Evolutionary conservation across 768 basidiomycete genomes (phyloP).

Genomic region (Suillus placidus): DNA sequence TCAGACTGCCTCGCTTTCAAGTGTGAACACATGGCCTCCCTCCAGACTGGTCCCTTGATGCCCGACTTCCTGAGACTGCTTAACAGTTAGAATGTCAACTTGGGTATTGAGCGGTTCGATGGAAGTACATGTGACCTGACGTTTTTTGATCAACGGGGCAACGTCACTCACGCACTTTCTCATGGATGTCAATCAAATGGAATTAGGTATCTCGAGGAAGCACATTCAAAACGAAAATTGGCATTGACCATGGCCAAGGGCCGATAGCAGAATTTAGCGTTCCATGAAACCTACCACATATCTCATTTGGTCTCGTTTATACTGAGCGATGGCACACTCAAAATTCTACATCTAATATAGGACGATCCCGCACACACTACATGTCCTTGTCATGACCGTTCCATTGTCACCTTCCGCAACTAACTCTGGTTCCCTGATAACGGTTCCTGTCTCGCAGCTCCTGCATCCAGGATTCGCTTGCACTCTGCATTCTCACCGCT

Average conservation of each 20-base stretch:
- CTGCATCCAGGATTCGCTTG: not conserved
- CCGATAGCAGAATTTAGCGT: not conserved
- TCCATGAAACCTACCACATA: not conserved
- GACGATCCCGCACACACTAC: not conserved
- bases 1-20: not conserved
- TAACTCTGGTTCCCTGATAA: not conserved
- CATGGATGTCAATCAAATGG: constrained; percentile 7
- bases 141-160: not conserved
- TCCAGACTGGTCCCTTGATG: not conserved
- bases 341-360: not conserved
- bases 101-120: not conserved
- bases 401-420: not conserved
- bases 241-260: not conserved
- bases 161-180: not conserved
- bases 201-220: not conserved
- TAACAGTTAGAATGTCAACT: not conserved
- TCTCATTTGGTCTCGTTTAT: not conserved
- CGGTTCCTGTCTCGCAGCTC: not conserved
- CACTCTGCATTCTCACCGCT: not conserved
- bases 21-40: not conserved
- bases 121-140: not conserved
- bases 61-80: not conserved
- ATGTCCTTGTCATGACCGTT: not conserved
- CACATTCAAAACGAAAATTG: not conserved
- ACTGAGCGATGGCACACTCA: not conserved